Evolutionary conservation across 305 asterid genomes (phyloP).

Genomic region (Fraxinus velutina): DNA sequence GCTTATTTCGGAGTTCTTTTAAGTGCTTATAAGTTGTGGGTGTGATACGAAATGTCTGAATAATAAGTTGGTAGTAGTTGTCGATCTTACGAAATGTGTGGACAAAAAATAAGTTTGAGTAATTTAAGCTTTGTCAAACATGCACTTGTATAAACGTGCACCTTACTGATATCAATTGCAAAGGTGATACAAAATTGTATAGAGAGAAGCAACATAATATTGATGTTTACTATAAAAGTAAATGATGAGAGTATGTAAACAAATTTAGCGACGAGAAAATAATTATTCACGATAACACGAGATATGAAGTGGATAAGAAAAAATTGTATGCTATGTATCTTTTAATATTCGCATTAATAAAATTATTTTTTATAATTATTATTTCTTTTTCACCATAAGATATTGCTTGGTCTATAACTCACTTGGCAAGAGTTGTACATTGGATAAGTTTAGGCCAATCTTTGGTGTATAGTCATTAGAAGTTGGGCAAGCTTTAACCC

Average conservation of each 20-base stretch:
- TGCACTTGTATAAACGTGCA: background rate
- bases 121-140: background rate
- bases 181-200: background rate
- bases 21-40: background rate
- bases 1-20: background rate
- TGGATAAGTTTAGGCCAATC: background rate
- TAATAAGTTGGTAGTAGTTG: background rate
- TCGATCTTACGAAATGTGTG: background rate
- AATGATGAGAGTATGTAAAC: background rate
- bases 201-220: background rate
- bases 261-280: background rate
- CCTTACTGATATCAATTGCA: background rate
- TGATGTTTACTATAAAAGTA: background rate
- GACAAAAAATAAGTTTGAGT: background rate
- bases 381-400: background rate
- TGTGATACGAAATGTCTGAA: background rate
- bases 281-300: background rate
- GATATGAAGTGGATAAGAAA: background rate
- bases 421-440: background rate
- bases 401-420: background rate
- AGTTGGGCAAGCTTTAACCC: background rate
- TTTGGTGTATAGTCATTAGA: slow-evolving; percentile 1
- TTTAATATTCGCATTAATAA: background rate
- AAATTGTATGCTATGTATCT: background rate
- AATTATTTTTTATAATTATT: background rate